phyloP scores from a whole-genome alignment of 2,329 filamentous ascomycete species.

The Cladosporium colombiae region DNA sequence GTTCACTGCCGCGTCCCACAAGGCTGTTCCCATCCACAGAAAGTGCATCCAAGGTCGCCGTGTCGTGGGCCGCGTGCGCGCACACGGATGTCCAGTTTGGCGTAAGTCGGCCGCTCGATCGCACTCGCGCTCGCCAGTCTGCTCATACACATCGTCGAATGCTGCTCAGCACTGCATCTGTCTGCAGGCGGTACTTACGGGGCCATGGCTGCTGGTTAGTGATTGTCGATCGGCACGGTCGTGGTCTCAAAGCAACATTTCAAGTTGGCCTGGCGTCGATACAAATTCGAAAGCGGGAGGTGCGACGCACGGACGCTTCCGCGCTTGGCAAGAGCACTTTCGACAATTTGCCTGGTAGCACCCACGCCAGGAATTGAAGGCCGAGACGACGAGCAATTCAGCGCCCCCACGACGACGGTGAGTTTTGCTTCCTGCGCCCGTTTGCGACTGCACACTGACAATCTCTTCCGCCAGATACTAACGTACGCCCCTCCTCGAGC shows the following conservation, averaged over 20 bases:
- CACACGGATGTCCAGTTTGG: conserved; percentile 1
- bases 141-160: conserved; percentile 12
- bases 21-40: not conserved
- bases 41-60: not conserved
- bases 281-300: conserved; percentile 18
- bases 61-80: conserved; percentile 3
- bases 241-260: conserved; percentile 13
- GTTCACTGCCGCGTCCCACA: not conserved
- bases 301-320: conserved; percentile 11
- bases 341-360: not conserved
- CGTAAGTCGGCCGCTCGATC: conserved; percentile 6
- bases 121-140: not conserved
- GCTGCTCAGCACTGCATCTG: not conserved
- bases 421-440: conserved; percentile 14
- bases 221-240: conserved; percentile 16
- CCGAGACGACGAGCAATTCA: conserved; percentile 18
- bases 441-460: conserved; percentile 18
- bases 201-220: conserved; percentile 26
- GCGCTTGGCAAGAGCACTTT: conserved; percentile 16
- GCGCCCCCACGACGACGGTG: conserved; percentile 15
- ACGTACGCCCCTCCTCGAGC: conserved; percentile 17
- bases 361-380: conserved; percentile 11
- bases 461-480: conserved; percentile 17
- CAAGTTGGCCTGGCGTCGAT: conserved; percentile 2
- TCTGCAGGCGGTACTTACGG: conserved; percentile 25